phyloP scores from a whole-genome alignment of 2,329 filamentous ascomycete species.

The Colletotrichum karsti region DNA sequence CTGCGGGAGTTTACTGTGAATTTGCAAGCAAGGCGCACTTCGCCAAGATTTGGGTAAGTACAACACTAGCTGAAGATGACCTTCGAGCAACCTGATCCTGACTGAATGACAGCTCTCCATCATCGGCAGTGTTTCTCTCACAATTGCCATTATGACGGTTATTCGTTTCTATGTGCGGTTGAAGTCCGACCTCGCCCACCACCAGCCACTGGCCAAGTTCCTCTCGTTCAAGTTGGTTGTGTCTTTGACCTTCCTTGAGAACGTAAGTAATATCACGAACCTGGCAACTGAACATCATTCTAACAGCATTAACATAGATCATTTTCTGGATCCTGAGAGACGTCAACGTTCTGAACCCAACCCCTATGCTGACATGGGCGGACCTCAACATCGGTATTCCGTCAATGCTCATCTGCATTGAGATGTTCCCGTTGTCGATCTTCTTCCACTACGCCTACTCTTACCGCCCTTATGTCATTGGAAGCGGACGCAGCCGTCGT shows the following conservation, averaged over 20 bases:
- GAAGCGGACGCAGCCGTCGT: constrained; percentile 3
- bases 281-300: fast-evolving
- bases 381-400: constrained; percentile 35
- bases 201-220: constrained; percentile 35
- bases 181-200: constrained; percentile 30
- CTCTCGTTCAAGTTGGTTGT: constrained; percentile 38
- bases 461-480: constrained; percentile 33
- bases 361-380: constrained; percentile 30
- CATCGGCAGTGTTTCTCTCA: constrained; percentile 33
- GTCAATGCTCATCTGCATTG: constrained; percentile 33
- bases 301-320: constrained; percentile 21
- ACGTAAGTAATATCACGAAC: neutral
- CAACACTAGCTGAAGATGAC: fast-evolving
- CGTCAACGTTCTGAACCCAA: constrained; percentile 30
- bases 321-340: constrained; percentile 36
- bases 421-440: constrained; percentile 35
- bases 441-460: constrained; percentile 35
- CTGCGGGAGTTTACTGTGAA: constrained; percentile 39
- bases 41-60: constrained; percentile 38
- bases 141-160: constrained; percentile 34
- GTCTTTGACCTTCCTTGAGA: constrained; percentile 30
- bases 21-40: constrained; percentile 36
- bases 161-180: constrained; percentile 30
- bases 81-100: no score
- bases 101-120: constrained; percentile 33